Percentiles rank a stretch among this genome's conserved stretches.
Conservation (phyloP, 31 red algal genomes). For the Odonthalia washingtoniensis region DNA sequence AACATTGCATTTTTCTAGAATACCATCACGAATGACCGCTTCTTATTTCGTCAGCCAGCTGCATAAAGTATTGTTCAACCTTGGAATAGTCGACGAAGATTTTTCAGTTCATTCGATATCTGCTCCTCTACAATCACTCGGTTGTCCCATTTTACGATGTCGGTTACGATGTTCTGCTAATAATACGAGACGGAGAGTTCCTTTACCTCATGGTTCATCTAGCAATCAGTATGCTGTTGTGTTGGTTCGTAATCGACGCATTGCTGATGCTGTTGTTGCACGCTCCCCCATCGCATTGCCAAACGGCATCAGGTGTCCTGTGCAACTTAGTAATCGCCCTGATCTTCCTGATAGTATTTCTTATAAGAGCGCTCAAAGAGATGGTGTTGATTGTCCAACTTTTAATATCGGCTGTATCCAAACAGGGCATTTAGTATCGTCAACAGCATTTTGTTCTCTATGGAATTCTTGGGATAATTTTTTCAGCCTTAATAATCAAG, state of each 20-base stretch:
- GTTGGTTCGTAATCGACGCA: not conserved
- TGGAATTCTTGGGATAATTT: not conserved
- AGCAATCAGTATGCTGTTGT: conserved; percentile 1
- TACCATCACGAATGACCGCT: not conserved
- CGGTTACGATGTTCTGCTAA: no score
- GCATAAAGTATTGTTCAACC: not conserved
- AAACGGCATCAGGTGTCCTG: not conserved
- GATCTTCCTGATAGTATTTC: not conserved
- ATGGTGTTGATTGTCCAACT: not conserved
- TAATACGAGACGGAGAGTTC: not conserved
- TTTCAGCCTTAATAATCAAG: not conserved
- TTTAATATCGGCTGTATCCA: not conserved
- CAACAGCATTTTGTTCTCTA: not conserved
- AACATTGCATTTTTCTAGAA: not conserved
- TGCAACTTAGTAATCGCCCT: not conserved
- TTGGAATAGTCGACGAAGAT: not conserved
- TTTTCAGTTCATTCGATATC: not conserved
- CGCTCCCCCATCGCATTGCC: not conserved
- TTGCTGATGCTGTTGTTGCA: not conserved
- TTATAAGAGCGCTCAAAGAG: not conserved
- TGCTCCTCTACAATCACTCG: not conserved
- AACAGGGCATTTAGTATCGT: not conserved
- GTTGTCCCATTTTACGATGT: not conserved
- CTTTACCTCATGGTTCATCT: no score
- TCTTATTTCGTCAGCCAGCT: not conserved